Base-by-base conservation (phyloP, 2,329 filamentous ascomycete genomes). In the Hypomyces perniciosus region DNA sequence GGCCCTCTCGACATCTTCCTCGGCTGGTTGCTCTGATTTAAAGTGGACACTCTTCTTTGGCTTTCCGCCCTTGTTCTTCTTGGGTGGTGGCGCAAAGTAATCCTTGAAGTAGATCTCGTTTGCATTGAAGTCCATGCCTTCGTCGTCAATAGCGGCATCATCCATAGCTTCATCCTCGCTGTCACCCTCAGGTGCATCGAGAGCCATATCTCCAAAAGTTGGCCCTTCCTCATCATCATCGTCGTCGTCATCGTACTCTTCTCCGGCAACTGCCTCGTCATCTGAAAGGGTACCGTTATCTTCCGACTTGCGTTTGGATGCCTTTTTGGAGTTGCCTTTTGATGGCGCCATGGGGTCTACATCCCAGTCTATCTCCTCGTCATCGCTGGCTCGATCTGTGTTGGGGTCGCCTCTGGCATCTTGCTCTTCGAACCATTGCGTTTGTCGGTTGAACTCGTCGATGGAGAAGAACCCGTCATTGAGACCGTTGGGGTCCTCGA, bases 381-480 rank as follows among this genome's bases (percentile, higher is more conserved):
- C 89, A 47, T 95, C 90, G 66, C 85, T 90, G 54, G 80, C 87
- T 47, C 76, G 78, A 55, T 86, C 87, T 50, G 86, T 85, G 59
- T 86, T 84, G 35, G 82, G 81, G 58, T 92, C 88, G 29, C 86
- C 90, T 56, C 80, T 78, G 29, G 81, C 80, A 66, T 97, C 92
- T 67, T 90, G 86, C 57, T 88, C 83, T 68, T 99, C 93, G 44
- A 96, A 83, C 64, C 86, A 86, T 62, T 95, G 89, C 2, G 90
- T 89, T 65, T 95, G 88, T 65, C 86, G 89, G 75, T 99, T 99
- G 79, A 99, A 99, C 53, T 95, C 84, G 62, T 97, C 91, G 61
- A 99, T 92, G 12, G 90, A 95, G 72, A 99, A 99, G 73, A 99
- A 99, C 5, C 90, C 92, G 64, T 99, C 93, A 62, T 99, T 97